A percentile compares a stretch with the other conserved stretches of the same genome.
Conservation (phyloP, 148 eudicot species). For the Heliamphora exappendiculata region DNA sequence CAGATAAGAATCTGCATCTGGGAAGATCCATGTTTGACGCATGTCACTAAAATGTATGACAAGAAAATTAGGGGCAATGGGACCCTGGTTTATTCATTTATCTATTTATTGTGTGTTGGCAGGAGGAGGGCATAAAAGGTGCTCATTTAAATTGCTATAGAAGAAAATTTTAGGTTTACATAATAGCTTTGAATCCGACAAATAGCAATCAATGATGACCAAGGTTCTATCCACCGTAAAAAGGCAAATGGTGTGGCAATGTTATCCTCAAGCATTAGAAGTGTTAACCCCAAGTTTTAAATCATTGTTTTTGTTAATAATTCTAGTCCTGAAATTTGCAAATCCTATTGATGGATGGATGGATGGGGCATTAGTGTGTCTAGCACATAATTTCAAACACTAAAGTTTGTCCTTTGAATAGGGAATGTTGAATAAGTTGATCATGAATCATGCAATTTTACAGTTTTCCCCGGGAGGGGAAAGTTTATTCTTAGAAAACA, state of each 20-base stretch:
- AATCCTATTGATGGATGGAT: neutral
- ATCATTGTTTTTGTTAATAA: neutral
- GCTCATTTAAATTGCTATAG: neutral
- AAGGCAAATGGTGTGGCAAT: neutral
- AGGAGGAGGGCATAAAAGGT: neutral
- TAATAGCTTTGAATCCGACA: neutral
- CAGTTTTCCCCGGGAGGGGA: neutral
- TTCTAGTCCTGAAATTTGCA: neutral
- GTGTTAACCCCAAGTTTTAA: neutral
- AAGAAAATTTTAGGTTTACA: neutral
- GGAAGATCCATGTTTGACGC: neutral
- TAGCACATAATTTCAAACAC: neutral
- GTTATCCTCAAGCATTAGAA: neutral
- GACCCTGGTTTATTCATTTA: neutral
- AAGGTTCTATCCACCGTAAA: neutral
- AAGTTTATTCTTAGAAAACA: neutral
- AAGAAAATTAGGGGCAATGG: neutral
- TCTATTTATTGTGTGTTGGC: neutral
- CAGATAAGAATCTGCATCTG: neutral
- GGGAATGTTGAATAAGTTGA: neutral
- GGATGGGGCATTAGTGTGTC: neutral
- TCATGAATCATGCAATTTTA: neutral
- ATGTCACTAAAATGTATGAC: neutral
- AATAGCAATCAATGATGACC: neutral
- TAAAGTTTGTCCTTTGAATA: neutral